A percentile compares a stretch with the other conserved stretches of the same genome.
phyloP scores from a whole-genome alignment of 352 stramenopile genomes.

The Pythium apleroticum region DNA sequence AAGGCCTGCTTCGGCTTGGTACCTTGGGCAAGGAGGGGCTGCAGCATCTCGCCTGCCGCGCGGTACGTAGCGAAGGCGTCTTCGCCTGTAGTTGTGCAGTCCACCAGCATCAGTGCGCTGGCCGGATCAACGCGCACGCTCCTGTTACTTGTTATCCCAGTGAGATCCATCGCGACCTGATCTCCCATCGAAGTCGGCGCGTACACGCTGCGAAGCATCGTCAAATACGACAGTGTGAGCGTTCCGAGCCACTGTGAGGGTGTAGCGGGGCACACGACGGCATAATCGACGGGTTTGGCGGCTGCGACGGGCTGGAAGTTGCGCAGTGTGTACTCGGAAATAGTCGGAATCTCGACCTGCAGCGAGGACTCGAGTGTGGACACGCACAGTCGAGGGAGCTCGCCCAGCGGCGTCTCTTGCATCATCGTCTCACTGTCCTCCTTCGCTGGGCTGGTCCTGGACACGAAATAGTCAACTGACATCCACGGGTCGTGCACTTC shows the following conservation, averaged over 20 bases:
- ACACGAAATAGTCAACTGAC: constrained; percentile 13
- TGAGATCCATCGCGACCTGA: constrained; percentile 53
- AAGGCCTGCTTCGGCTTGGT: constrained; percentile 66
- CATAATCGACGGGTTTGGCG: constrained; percentile 72
- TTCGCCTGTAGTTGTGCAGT: constrained; percentile 44
- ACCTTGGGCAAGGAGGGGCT: constrained; percentile 44
- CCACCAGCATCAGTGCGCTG: constrained; percentile 57
- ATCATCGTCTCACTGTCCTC: not conserved
- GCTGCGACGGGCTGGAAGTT: constrained; percentile 61
- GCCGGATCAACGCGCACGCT: constrained; percentile 47
- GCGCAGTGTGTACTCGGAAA: constrained; percentile 79
- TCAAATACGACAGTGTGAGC: constrained; percentile 69
- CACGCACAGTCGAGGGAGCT: constrained; percentile 42
- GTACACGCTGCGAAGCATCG: constrained; percentile 70
- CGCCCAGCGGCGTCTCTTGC: constrained; percentile 11
- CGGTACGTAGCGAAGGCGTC: constrained; percentile 74
- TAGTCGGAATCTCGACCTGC: constrained; percentile 45
- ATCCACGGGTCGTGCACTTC: constrained; percentile 29
- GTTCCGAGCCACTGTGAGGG: constrained; percentile 70
- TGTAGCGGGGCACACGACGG: constrained; percentile 69
- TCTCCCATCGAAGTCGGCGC: constrained; percentile 68
- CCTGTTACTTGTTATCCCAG: constrained; percentile 24
- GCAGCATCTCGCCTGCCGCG: constrained; percentile 53
- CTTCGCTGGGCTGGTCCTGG: not conserved
- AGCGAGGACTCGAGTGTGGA: constrained; percentile 55